phyloP scores from a whole-genome alignment of 192 early-diverging fungal species.

The Podila epigama region DNA sequence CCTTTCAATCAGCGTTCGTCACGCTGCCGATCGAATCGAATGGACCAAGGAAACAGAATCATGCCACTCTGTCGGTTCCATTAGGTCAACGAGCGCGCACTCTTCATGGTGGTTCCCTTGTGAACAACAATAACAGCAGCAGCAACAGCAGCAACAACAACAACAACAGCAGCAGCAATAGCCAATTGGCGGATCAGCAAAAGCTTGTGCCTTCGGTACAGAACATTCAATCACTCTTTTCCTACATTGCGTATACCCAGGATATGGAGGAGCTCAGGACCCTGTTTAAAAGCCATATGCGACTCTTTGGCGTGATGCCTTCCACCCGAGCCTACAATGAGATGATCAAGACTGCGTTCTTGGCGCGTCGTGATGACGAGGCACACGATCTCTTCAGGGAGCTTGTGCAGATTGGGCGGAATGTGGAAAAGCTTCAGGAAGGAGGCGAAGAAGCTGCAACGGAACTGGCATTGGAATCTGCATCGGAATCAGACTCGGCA shows the following conservation, averaged over 20 bases:
- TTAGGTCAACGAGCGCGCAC: constrained; percentile 23
- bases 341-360: constrained; percentile 49
- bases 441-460: neutral
- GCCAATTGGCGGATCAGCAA: neutral
- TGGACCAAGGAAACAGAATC: neutral
- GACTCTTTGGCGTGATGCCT: constrained; percentile 38
- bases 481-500: neutral
- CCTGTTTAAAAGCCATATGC: constrained; percentile 46
- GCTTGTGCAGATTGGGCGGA: constrained; percentile 35
- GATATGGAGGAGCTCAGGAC: constrained; percentile 35
- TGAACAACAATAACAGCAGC: neutral
- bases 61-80: constrained; percentile 15
- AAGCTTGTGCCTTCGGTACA: constrained; percentile 24
- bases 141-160: constrained; percentile 4
- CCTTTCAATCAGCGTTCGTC: constrained; percentile 22
- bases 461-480: neutral
- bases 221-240: constrained; percentile 44
- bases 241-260: constrained; percentile 42
- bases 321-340: constrained; percentile 41
- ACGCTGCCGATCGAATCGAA: neutral
- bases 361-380: constrained; percentile 19
- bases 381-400: constrained; percentile 31
- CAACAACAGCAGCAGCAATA: neutral
- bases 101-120: constrained; percentile 20
- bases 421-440: constrained; percentile 11